Percentiles rank a stretch among this genome's conserved stretches.
phyloP scores from a whole-genome alignment of 108 stramenopile genomes.

The Nitzschia inconspicua region DNA sequence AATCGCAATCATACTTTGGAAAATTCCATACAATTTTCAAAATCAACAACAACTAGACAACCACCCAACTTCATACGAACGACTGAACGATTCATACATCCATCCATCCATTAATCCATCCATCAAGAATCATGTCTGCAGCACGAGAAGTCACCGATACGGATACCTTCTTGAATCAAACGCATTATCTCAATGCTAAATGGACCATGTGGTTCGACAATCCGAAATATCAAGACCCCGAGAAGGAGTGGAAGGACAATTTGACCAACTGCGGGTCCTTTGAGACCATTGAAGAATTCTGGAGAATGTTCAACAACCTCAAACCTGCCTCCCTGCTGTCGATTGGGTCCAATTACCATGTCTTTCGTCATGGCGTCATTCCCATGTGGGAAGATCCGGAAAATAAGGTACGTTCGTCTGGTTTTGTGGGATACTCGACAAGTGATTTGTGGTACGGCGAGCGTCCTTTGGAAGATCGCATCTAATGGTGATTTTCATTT shows the following conservation, averaged over 20 bases:
- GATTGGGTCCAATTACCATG: slow-evolving; percentile 79
- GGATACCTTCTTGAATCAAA: slow-evolving; percentile 1
- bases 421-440: too few relatives aligned
- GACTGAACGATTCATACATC: too few relatives aligned
- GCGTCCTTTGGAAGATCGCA: too few relatives aligned
- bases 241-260: slow-evolving; percentile 87
- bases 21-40: not conserved
- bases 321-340: slow-evolving; percentile 62
- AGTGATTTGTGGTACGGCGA: too few relatives aligned
- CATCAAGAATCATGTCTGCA: slow-evolving; percentile 7
- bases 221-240: slow-evolving; percentile 68
- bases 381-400: slow-evolving; percentile 95
- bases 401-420: too few relatives aligned
- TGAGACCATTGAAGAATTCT: slow-evolving; percentile 85
- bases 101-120: too few relatives aligned
- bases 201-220: slow-evolving; percentile 96
- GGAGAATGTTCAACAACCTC: slow-evolving; percentile 91
- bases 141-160: not conserved
- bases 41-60: not conserved
- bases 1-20: not conserved
- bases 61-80: not conserved
- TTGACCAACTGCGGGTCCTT: slow-evolving; percentile 82
- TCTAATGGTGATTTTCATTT: too few relatives aligned
- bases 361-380: slow-evolving; percentile 85
- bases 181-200: slow-evolving; percentile 49